Conservation (phyloP, 805 yeast genomes). For the Isabelozyma rhagii region DNA sequence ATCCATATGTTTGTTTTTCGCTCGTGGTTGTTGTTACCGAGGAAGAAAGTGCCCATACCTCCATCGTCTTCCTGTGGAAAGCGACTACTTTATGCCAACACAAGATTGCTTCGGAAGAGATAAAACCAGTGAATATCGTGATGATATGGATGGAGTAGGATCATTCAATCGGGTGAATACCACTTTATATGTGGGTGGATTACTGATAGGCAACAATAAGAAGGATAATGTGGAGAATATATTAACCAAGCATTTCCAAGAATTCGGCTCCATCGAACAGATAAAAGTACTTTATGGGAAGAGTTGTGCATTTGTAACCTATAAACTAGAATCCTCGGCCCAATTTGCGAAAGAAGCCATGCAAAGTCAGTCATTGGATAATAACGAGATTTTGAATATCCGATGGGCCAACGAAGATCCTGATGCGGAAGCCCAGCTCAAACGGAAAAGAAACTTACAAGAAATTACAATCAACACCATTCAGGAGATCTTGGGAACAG, state of each 20-base stretch:
- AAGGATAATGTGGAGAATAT: constrained; percentile 30
- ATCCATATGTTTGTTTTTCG: constrained; percentile 78
- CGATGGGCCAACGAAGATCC: constrained; percentile 94
- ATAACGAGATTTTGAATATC: constrained; percentile 63
- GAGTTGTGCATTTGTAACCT: constrained; percentile 79
- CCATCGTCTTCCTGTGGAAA: constrained; percentile 68
- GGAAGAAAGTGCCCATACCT: constrained; percentile 75
- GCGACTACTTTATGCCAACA: constrained; percentile 58
- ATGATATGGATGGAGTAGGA: constrained; percentile 95
- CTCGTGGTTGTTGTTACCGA: constrained; percentile 80
- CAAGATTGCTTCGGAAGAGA: constrained; percentile 93
- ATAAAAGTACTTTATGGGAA: constrained; percentile 58
- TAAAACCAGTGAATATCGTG: constrained; percentile 74
- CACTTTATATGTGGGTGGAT: constrained; percentile 74
- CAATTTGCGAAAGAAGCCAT: constrained; percentile 96
- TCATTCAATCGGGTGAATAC: constrained; percentile 65
- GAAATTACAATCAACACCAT: constrained; percentile 55
- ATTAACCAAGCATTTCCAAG: constrained; percentile 49
- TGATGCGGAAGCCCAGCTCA: constrained; percentile 57
- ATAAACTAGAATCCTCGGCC: constrained; percentile 64
- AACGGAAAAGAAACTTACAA: constrained; percentile 49
- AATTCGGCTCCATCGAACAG: constrained; percentile 74
- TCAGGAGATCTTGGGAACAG: constrained; percentile 31
- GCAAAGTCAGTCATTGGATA: constrained; percentile 70
- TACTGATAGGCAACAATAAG: constrained; percentile 11